These are phyloP conservation scores for Pleurostoma richardsiae DNA, from an alignment of 2,329 filamentous ascomycete genomes.

Conservation along the genomic window DNA sequence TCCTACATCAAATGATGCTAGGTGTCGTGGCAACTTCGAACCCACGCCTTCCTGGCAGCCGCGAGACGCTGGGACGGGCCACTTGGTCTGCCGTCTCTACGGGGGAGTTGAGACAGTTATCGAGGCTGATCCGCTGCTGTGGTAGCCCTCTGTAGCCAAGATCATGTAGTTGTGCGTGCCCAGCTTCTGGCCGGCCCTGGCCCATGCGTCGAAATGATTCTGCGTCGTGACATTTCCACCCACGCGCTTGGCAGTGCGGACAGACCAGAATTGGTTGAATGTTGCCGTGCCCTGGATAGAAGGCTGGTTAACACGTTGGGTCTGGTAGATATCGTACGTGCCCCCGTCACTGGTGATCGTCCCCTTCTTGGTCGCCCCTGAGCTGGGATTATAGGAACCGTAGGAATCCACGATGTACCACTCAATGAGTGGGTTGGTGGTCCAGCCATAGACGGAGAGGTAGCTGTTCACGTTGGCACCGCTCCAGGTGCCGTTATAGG, in stretches of 20 bases:
- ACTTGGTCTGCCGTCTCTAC: no score
- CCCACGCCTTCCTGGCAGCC: no score
- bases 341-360: constrained; percentile 23
- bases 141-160: constrained; percentile 43
- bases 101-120: constrained; percentile 22
- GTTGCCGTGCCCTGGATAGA: constrained; percentile 40
- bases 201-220: constrained; percentile 46
- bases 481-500: constrained; percentile 21
- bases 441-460: constrained; percentile 26
- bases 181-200: constrained; percentile 31
- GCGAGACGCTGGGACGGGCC: no score
- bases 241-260: constrained; percentile 42
- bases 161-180: constrained; percentile 43
- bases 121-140: constrained; percentile 38
- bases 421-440: constrained; percentile 21
- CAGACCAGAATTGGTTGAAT: constrained; percentile 45
- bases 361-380: constrained; percentile 9
- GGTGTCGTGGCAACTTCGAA: no score
- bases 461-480: constrained; percentile 21
- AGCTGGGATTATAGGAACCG: constrained; percentile 12
- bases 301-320: constrained; percentile 30
- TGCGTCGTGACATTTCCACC: constrained; percentile 39
- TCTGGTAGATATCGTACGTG: constrained; percentile 28
- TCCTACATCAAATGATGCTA: no score
- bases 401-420: constrained; percentile 19